Evolutionary conservation across 2,329 filamentous ascomycete genomes (phyloP), one percentile per base, ranked within the genome.

Genomic region (Colletotrichum australisinense): DNA sequence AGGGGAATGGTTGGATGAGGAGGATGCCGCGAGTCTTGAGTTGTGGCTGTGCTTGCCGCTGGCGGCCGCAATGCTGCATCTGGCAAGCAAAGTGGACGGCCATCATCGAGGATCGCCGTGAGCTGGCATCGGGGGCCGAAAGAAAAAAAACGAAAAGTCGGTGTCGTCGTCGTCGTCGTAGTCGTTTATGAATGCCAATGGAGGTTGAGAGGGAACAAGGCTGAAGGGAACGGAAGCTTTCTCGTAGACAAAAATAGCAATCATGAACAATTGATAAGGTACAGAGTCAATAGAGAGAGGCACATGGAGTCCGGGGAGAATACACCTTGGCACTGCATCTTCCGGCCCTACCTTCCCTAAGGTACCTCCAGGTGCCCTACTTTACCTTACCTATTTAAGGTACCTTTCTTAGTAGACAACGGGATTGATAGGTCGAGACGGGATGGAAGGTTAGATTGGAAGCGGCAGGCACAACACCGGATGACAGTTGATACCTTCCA

Each of bases 31-130:
- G 55, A 42, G 28, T 46, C 42, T 19, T 35, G 24, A 30, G 42
- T 26, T 38, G 67, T 58, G 67, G 68, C 68, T 70, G 68, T 70
- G 68, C 26, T 49, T 46, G 30, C 28, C 12, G 28, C 14, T n/a
- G 38, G 68, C 68, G 63, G 63, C 68, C 63, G 63, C 53, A 49
- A 32, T 19, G 55, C 24, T 49, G 35, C 24, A 64, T 49, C 11
- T 16, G 5, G 60, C 30, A 63, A 49, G 35, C 19, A 53, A 57
- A 28, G 16, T 49, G 67, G 52, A 22, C 26, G 59, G 32, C 38
- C 38, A 14, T n/a, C 59, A 19, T 26, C 28, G 6, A 32, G 38
- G 11, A 49, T 46, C 62, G n/a, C 16, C 63, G 53, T 24, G 30
- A n/a, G 46, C 16, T n/a, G 46, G 46, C 30, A 24, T 53, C 24